Evolutionary conservation across 2,329 filamentous ascomycete species (phyloP).

Genomic region (Botrytis pseudocinerea): DNA sequence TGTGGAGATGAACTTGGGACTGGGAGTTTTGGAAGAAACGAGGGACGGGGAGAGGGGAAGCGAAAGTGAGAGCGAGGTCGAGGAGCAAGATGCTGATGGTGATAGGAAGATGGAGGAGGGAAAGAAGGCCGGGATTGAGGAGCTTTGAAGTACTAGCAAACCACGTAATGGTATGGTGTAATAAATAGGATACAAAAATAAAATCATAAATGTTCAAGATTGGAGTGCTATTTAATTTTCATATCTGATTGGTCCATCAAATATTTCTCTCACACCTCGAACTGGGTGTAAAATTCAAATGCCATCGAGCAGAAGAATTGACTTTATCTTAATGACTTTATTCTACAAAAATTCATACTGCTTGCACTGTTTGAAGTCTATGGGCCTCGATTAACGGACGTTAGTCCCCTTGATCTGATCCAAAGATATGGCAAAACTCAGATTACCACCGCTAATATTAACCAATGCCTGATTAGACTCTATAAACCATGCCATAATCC

Average conservation of each 20-base stretch:
- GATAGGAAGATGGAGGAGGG: conserved; percentile 11
- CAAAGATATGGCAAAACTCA: neutral
- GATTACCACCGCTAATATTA: neutral
- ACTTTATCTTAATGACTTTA: neutral
- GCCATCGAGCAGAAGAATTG: neutral
- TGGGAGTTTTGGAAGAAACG: conserved; percentile 32
- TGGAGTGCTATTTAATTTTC: neutral
- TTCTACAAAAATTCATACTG: neutral
- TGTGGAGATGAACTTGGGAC: conserved; percentile 29
- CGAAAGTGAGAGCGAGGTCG: conserved; percentile 1
- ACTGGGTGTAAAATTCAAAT: neutral
- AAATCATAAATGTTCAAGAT: neutral
- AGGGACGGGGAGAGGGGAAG: neutral
- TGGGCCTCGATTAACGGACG: too few relatives aligned
- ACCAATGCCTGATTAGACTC: neutral
- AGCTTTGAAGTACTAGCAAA: neutral
- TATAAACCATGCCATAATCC: neutral
- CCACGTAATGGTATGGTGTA: neutral
- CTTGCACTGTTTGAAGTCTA: neutral
- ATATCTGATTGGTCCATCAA: neutral
- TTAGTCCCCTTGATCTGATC: neutral
- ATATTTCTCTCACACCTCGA: neutral
- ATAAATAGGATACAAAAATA: neutral
- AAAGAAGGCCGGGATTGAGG: conserved; percentile 17
- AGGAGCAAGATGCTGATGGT: conserved; percentile 17